Evolutionary conservation across 2,329 filamentous ascomycete species (phyloP), one percentile per base, ranked within the genome.

Genomic region (Colletotrichum melonis): DNA sequence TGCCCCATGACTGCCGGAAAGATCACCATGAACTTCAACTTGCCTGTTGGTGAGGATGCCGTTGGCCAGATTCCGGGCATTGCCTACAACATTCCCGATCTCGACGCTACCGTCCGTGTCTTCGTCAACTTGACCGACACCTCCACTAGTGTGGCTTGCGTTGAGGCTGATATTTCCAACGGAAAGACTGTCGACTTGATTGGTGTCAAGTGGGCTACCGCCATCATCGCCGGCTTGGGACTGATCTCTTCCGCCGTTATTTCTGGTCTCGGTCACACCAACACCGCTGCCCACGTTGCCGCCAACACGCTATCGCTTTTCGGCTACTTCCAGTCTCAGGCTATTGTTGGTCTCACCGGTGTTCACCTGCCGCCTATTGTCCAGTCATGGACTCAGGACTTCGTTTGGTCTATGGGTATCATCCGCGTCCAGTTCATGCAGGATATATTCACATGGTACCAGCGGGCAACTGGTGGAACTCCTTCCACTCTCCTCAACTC

Each of bases 361-460:
- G 92, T 98, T 16, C 87, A 88, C 58, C 89, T 98, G 67, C 96
- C 96, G 11, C 96, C 96, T 0, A 94, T 98, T 74, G 96, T 97
- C 67, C 89, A 94, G 79, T 90, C 95, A 0, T 98, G 96, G 96
- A 98, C 95, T 1, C 95, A 98, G 84, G 96, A 98, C 84, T 98
- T 98, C 85, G 94, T 97, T 81, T 98, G 96, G 96, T 97, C 93
- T 79, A 97, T 98, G 94, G 96, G 96, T 78, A 95, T 98, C 78
- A 97, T 98, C 78, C 90, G 90, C 64, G 88, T 98, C 55, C 88
- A 87, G n/a, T 98, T 97, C 82, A 90, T 98, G 85, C 95, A 98
- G 85, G 88, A 87, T 60, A 94, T 98, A 79, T 94, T 94, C 74
- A 97, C 95, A 46, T 98, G 96, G 96, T 98, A 98, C 81, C 95